A percentile compares a stretch with the other conserved stretches of the same genome.
Conservation (phyloP, 305 asterid species). For the Solanum hybrid region DNA sequence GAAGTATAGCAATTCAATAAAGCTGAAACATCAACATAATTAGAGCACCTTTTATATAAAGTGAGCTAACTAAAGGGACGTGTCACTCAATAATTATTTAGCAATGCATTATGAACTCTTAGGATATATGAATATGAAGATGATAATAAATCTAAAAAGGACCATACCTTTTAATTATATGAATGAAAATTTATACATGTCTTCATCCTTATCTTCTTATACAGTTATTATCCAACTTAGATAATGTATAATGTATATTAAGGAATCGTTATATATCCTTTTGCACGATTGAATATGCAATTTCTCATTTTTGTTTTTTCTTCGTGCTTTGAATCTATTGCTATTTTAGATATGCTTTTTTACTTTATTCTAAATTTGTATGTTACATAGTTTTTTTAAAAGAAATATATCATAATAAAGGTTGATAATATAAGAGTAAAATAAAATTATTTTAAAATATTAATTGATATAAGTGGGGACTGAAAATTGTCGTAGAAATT, state of each 20-base stretch:
- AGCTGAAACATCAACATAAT: conserved; percentile 4
- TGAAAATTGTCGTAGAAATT: not conserved
- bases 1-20: not conserved
- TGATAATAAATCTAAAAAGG: not conserved
- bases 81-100: not conserved
- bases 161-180: not conserved
- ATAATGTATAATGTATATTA: not conserved
- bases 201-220: not conserved
- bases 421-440: not conserved
- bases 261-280: not conserved
- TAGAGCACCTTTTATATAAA: not conserved
- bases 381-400: not conserved
- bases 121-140: not conserved
- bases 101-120: not conserved
- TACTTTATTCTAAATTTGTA: not conserved
- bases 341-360: not conserved
- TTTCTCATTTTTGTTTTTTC: not conserved
- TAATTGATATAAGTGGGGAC: not conserved
- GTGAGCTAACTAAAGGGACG: not conserved
- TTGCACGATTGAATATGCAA: not conserved
- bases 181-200: not conserved
- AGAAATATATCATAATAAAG: not conserved
- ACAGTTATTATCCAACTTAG: conserved; percentile 7
- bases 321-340: not conserved
- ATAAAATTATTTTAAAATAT: not conserved